A percentile compares a stretch with the other conserved stretches of the same genome.
phyloP scores from a whole-genome alignment of 2,329 filamentous ascomycete genomes.

The Ophiostoma sp. region DNA sequence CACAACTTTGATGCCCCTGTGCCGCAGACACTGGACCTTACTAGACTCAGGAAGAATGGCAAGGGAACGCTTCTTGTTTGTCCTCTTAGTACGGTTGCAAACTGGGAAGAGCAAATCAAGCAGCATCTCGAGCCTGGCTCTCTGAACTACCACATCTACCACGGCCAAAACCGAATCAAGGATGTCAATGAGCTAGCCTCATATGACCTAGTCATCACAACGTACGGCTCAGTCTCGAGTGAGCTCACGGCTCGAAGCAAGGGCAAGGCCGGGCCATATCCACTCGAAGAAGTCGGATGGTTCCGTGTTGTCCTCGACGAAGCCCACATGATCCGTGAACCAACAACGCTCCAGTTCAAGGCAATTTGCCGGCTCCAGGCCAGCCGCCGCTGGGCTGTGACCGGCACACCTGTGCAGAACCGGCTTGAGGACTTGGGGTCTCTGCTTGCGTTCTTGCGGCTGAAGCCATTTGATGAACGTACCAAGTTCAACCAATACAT shows the following conservation, averaged over 20 bases:
- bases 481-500: slow-evolving; percentile 73
- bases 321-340: slow-evolving; percentile 88
- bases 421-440: slow-evolving; percentile 84
- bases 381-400: slow-evolving; percentile 89
- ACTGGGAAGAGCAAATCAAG: slow-evolving; percentile 91
- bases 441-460: slow-evolving; percentile 74
- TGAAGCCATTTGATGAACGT: slow-evolving; percentile 78
- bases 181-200: slow-evolving; percentile 61
- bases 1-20: slow-evolving; percentile 37
- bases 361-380: slow-evolving; percentile 75
- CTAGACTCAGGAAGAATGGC: slow-evolving; percentile 58
- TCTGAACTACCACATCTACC: slow-evolving; percentile 75
- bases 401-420: slow-evolving; percentile 93
- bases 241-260: slow-evolving; percentile 64
- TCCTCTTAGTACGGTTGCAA: slow-evolving; percentile 83
- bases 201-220: slow-evolving; percentile 84
- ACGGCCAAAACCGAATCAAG: slow-evolving; percentile 70
- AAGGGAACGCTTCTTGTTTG: slow-evolving; percentile 81
- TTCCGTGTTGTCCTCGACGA: slow-evolving; percentile 93
- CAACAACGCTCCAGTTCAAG: slow-evolving; percentile 73
- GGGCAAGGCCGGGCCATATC: slow-evolving; percentile 53
- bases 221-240: slow-evolving; percentile 80
- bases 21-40: slow-evolving; percentile 44
- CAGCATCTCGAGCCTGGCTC: slow-evolving; percentile 63
- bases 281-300: slow-evolving; percentile 76